Percentiles rank a stretch among this genome's conserved stretches.
Conservation (phyloP, 148 eudicot genomes). For the Amaranthus hypochondriacus region DNA sequence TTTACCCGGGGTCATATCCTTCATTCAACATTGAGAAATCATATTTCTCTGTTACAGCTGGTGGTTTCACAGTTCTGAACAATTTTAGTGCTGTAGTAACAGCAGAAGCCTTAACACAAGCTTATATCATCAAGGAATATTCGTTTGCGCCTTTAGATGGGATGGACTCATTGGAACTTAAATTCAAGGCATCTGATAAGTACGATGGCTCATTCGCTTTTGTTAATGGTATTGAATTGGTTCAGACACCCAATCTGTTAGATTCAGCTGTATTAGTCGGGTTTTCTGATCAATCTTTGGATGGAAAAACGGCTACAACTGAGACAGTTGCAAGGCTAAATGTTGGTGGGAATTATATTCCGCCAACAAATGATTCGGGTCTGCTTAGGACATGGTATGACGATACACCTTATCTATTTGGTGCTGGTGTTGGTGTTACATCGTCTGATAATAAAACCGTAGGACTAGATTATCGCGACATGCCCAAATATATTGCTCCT, state of each 20-base stretch:
- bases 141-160: slow-evolving; percentile 34
- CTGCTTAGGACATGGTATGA: slow-evolving; percentile 81
- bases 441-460: slow-evolving; percentile 24
- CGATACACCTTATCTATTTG: slow-evolving; percentile 62
- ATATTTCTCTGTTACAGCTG: slow-evolving; percentile 46
- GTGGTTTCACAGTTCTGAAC: slow-evolving; percentile 47
- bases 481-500: slow-evolving; percentile 52
- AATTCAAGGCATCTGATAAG: slow-evolving; percentile 50
- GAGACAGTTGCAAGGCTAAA: slow-evolving; percentile 62
- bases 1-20: slow-evolving; percentile 61
- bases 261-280: slow-evolving; percentile 40
- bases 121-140: slow-evolving; percentile 67
- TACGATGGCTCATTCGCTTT: slow-evolving; percentile 46
- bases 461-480: slow-evolving; percentile 22
- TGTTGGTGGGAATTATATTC: slow-evolving; percentile 71
- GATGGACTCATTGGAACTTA: slow-evolving; percentile 29
- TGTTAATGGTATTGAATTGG: slow-evolving; percentile 72
- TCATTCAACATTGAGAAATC: slow-evolving; percentile 43
- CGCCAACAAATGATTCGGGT: slow-evolving; percentile 66
- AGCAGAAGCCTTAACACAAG: slow-evolving; percentile 58
- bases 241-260: slow-evolving; percentile 46
- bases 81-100: slow-evolving; percentile 72
- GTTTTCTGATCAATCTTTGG: slow-evolving; percentile 27
- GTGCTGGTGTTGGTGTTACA: slow-evolving; percentile 50
- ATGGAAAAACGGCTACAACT: slow-evolving; percentile 27